Evolutionary conservation across 2,329 filamentous ascomycete species (phyloP).

Genomic region (Monosporascus sp.): DNA sequence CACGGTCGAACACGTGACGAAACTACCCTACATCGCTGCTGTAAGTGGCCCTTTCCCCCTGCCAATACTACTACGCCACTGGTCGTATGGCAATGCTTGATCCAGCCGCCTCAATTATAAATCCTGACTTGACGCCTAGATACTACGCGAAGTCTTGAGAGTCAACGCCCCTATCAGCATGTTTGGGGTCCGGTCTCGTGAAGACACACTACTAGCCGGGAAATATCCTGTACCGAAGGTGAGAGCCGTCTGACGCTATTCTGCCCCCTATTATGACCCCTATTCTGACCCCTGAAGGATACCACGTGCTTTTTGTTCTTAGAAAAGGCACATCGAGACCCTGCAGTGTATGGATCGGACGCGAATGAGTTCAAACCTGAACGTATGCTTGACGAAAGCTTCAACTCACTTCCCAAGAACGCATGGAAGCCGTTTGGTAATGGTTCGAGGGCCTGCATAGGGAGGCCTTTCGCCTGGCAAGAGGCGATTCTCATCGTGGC

Average conservation of each 20-base stretch:
- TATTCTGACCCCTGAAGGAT: neutral
- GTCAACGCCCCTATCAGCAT: slow-evolving; percentile 55
- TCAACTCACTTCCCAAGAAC: slow-evolving; percentile 57
- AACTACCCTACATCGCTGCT: slow-evolving; percentile 62
- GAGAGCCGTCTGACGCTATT: slow-evolving; percentile 37
- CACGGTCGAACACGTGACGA: slow-evolving; percentile 54
- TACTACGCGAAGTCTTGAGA: slow-evolving; percentile 62
- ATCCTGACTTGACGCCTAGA: slow-evolving; percentile 16
- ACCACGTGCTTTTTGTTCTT: slow-evolving; percentile 35
- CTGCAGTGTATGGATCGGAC: slow-evolving; percentile 59
- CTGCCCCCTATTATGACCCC: no score
- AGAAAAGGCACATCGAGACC: slow-evolving; percentile 54
- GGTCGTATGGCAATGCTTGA: neutral
- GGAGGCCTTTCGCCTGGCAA: slow-evolving; percentile 69
- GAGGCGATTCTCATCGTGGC: slow-evolving; percentile 57
- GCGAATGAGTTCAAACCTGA: slow-evolving; percentile 64
- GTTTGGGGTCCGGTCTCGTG: slow-evolving; percentile 49
- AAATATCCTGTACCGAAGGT: slow-evolving; percentile 54
- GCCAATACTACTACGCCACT: neutral
- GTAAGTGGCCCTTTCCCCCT: slow-evolving; percentile 22
- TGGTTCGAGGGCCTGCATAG: slow-evolving; percentile 66
- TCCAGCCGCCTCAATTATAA: neutral
- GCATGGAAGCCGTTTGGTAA: slow-evolving; percentile 73
- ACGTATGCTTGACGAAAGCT: slow-evolving; percentile 65
- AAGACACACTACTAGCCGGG: slow-evolving; percentile 51